These are phyloP conservation scores for Helotiales sp. DNA, from an alignment of 2,329 filamentous ascomycete species.

Conservation along the genomic window DNA sequence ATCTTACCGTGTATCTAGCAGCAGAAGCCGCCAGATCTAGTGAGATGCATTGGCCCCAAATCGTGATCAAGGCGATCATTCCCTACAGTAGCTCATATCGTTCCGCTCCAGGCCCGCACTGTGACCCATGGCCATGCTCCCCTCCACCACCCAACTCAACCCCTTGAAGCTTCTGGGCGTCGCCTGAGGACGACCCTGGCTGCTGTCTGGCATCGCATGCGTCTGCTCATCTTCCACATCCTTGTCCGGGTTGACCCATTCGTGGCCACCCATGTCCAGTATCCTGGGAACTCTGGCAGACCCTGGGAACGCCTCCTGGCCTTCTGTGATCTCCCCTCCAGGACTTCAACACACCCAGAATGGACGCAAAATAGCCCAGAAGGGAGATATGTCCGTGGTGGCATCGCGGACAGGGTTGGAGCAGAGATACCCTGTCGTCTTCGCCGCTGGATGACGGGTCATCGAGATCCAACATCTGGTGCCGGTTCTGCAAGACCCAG, in stretches of 20 bases:
- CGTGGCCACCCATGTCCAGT: too few relatives aligned
- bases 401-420: background rate
- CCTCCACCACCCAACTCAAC: background rate
- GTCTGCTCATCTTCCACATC: background rate
- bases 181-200: background rate
- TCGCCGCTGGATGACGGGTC: background rate
- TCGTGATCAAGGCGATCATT: background rate
- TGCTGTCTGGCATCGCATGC: conserved; percentile 1
- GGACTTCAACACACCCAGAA: background rate
- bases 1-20: background rate
- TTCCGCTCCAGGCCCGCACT: background rate
- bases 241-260: background rate
- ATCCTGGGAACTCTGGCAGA: too few relatives aligned
- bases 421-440: background rate
- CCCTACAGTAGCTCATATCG: background rate
- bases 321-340: background rate
- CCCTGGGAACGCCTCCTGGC: background rate
- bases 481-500: conserved; percentile 2
- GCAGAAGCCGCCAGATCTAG: background rate
- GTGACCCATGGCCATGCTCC: background rate
- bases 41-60: background rate
- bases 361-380: background rate
- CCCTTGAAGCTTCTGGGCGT: background rate
- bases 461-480: conserved; percentile 3
- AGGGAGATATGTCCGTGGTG: background rate